Base-by-base conservation (phyloP, 768 basidiomycete species). In the Panaeolus cyanescens region DNA sequence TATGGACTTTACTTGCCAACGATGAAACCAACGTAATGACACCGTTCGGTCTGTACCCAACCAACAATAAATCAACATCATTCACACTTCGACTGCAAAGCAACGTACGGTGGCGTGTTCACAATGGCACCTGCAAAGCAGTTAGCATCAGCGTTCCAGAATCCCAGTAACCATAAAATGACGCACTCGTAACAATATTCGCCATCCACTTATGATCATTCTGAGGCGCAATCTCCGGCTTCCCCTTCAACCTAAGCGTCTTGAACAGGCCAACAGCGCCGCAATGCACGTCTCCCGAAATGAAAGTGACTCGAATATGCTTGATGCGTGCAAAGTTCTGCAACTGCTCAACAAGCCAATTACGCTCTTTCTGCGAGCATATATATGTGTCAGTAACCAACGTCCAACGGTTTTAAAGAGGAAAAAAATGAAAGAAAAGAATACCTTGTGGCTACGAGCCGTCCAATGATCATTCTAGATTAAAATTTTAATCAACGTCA, bases 251-350 rank as follows among this genome's bases (percentile, higher is more conserved):
- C 60, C 77, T 79, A 40, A 90, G 77, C 1, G 91, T 91, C 74
- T 89, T 93, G 64, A 95, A 76, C 2, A 88, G 73, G 2, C 91
- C 92, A 0, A 95, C 92, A 1, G 93, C 91, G 0, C 92, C 92
- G 66, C 92, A 92, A 70, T 98, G 96, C 13, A 98, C 96, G 71
- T 99, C 96, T 3, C 97, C 97, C 0, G 90, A 90, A 17, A 99
- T 69, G 74, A 96, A 95, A 0, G 89, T 84, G n/a, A 99, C 80
- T 28, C 97, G 85, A 31, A 90, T 72, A 28, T 82, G 79, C 72
- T 85, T 87, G 54, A 75, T 72, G 42, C 76, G 72, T 0, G 95
- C 90, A 63, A 93, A 80, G 20, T 80, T 77, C 72, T 98, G 96
- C 64, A 93, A 80, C 69, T 90, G 83, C 64, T 87, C 80, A 42